Base-by-base conservation (phyloP, 2,329 filamentous ascomycete species). In the Neonectria faginata region DNA sequence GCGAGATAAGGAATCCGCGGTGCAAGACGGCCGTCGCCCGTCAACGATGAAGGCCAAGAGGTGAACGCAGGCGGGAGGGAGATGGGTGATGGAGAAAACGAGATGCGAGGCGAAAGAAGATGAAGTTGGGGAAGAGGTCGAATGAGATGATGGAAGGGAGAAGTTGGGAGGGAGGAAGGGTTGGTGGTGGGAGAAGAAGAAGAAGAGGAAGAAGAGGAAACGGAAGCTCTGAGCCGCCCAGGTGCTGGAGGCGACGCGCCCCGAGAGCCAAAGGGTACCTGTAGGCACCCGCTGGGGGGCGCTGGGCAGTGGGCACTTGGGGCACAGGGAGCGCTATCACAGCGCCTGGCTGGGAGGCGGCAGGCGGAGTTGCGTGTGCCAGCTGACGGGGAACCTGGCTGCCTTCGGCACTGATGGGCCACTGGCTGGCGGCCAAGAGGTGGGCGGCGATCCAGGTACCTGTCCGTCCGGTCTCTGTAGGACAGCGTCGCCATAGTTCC, bases 1-100 rank as follows among this genome's bases (percentile, higher is more conserved):
- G 41, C 25, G 56, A 66, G 71, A 73, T 73, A 73, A 72, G 71
- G 56, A 72, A 67, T 65, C 71, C 58, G 68, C 69, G 65, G 66
- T 72, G 69, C 67, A 66, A 57, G 66, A 70, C 60, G 70, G 62
- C 59, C 58, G 69, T 72, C 71, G 62, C 62, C 71, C 66, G 70
- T 72, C 58, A 39, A 31, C 41, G 66, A 67, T 55, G 33, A 33
- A 31, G 39, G 39, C 45, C 29, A 39, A n/a, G 52, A 36, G 20
- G 36, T 18, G 42, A 39, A 41, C 51, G 42, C 42, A 16, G 42
- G 27, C 27, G 41, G 22, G 50, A 52, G 41, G 22, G 50, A 52
- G 39, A 41, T 25, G 48, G 27, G 25, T 54, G 47, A 47, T 52
- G 41, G 27, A 52, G 33, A 56, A 39, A 22, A 58, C 36, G 29